Evolutionary conservation across 2,329 filamentous ascomycete species (phyloP).

Genomic region (Aureobasidium sp.): DNA sequence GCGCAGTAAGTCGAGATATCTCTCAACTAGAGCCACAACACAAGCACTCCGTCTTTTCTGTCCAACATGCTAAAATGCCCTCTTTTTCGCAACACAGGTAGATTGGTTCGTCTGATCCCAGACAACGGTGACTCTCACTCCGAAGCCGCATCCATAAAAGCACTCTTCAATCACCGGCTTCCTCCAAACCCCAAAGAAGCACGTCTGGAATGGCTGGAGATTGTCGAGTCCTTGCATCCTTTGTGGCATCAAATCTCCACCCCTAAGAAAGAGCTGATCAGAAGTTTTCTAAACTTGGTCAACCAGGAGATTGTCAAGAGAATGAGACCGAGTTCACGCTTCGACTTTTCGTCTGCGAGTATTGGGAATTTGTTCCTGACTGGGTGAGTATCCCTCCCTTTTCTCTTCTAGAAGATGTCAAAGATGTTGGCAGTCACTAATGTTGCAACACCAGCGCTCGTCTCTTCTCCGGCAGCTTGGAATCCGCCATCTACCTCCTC

Average conservation of each 20-base stretch:
- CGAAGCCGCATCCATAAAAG: conserved; percentile 68
- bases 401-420: conserved; percentile 26
- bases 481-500: conserved; percentile 85
- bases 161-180: conserved; percentile 82
- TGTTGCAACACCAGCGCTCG: conserved; percentile 54
- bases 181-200: conserved; percentile 56
- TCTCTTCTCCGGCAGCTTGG: conserved; percentile 86
- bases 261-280: conserved; percentile 46
- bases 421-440: conserved; percentile 43
- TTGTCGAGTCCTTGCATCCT: conserved; percentile 72
- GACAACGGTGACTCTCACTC: conserved; percentile 47
- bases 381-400: conserved; percentile 36
- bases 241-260: conserved; percentile 58
- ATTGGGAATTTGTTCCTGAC: conserved; percentile 48
- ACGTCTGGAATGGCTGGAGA: conserved; percentile 74
- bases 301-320: conserved; percentile 45
- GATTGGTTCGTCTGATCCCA: conserved; percentile 85
- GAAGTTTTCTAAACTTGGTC: conserved; percentile 44
- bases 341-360: conserved; percentile 45
- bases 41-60: background rate
- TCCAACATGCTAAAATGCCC: background rate
- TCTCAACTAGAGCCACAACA: background rate
- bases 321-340: conserved; percentile 39
- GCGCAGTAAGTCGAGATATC: conserved; percentile 49
- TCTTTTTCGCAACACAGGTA: conserved; percentile 43